A percentile compares a stretch with the other conserved stretches of the same genome.
These are phyloP conservation scores for Diospyros lotus DNA, from an alignment of 148 eudicot species.

Conservation along the genomic window DNA sequence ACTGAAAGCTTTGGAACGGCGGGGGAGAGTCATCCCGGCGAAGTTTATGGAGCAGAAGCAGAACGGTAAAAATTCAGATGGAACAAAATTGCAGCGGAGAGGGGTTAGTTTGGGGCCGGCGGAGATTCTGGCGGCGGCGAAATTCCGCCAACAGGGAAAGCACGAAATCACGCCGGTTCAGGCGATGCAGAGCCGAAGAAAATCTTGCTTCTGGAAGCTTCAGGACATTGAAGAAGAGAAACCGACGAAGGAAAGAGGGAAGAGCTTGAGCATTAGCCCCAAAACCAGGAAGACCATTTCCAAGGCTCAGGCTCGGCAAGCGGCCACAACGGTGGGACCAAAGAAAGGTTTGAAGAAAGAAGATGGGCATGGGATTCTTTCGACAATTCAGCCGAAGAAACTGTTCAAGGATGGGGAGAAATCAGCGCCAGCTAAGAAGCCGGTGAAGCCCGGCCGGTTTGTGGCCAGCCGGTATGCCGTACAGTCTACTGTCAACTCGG, in stretches of 20 bases:
- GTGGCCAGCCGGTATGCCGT: constrained; percentile 72
- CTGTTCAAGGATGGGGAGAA: constrained; percentile 71
- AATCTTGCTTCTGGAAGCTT: constrained; percentile 85
- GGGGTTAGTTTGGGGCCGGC: constrained; percentile 69
- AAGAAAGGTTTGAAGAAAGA: constrained; percentile 69
- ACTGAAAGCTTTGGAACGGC: constrained; percentile 40
- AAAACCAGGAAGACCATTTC: constrained; percentile 40
- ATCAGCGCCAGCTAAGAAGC: constrained; percentile 50
- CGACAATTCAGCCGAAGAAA: constrained; percentile 78
- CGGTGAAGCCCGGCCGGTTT: constrained; percentile 60
- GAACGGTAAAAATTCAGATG: constrained; percentile 23
- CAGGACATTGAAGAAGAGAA: constrained; percentile 68
- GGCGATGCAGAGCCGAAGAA: constrained; percentile 45
- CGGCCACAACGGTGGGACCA: constrained; percentile 54
- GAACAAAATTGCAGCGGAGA: constrained; percentile 51
- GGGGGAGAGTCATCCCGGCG: constrained; percentile 45
- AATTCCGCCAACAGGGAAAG: constrained; percentile 35
- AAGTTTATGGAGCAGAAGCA: constrained; percentile 67
- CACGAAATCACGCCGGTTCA: constrained; percentile 55
- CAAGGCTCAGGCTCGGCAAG: constrained; percentile 38
- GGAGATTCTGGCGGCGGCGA: constrained; percentile 41
- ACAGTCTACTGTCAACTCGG: constrained; percentile 36
- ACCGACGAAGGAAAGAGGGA: constrained; percentile 57
- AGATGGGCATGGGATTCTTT: constrained; percentile 50
- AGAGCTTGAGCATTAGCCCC: constrained; percentile 59